Percentiles rank a stretch among this genome's conserved stretches.
phyloP scores from a whole-genome alignment of 2,329 filamentous ascomycete species.

The Pseudogymnoascus sp. region DNA sequence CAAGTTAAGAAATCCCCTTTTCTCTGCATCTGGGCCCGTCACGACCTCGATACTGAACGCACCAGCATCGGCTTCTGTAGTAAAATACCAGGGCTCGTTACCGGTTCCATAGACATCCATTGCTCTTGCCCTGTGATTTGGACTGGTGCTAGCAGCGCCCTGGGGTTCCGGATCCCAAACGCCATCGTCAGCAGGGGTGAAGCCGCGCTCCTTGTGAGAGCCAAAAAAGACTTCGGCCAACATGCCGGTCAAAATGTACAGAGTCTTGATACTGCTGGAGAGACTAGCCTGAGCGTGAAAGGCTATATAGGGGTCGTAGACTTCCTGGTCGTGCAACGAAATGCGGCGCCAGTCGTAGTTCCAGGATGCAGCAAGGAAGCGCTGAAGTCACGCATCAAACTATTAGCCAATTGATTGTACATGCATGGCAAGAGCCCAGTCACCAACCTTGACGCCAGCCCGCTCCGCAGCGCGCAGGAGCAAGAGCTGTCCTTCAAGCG shows the following conservation, averaged over 20 bases:
- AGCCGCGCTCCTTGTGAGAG: background rate
- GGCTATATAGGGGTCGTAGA: constrained; percentile 29
- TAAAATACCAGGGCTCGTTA: background rate
- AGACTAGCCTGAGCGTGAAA: constrained; percentile 27
- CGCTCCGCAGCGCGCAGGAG: constrained; percentile 31
- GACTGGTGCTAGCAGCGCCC: background rate
- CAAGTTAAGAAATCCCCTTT: constrained; percentile 9
- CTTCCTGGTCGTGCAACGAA: constrained; percentile 24
- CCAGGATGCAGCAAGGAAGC: constrained; percentile 27
- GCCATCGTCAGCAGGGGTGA: background rate
- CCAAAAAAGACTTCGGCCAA: constrained; percentile 12
- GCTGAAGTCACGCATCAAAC: background rate
- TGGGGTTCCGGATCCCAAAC: background rate
- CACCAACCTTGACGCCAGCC: constrained; percentile 24
- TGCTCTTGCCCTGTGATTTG: background rate
- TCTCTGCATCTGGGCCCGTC: constrained; percentile 3
- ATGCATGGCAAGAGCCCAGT: background rate
- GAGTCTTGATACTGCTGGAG: constrained; percentile 23
- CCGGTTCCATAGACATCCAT: background rate
- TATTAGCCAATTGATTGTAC: background rate
- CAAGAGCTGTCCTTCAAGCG: constrained; percentile 29
- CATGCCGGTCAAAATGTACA: constrained; percentile 27
- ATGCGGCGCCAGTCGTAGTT: constrained; percentile 28
- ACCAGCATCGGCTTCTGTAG: constrained; percentile 10
- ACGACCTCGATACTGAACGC: constrained; percentile 13